Percentiles rank a stretch among this genome's conserved stretches.
These are phyloP conservation scores for Pigoraptor vietnamica DNA, from an alignment of 78 protist genomes.

Conservation along the genomic window DNA sequence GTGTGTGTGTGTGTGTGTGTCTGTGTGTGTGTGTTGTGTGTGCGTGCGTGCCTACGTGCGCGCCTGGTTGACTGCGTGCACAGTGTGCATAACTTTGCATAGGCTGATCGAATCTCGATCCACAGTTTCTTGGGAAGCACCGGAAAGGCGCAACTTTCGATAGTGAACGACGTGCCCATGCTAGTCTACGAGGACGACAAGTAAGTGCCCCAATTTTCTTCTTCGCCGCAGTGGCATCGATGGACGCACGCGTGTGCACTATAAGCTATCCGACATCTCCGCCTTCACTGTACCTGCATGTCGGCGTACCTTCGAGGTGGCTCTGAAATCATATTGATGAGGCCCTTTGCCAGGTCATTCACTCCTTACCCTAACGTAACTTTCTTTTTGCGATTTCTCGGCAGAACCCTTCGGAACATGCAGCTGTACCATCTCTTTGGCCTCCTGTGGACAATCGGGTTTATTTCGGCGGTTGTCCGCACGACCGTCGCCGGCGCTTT, in stretches of 20 bases:
- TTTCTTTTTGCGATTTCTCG: not conserved
- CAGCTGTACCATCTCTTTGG: conserved; percentile 45
- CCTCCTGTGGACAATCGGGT: conserved; percentile 23
- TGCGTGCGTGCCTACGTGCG: no score
- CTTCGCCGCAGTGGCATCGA: no score
- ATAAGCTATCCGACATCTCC: no score
- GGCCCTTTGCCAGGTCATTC: not conserved
- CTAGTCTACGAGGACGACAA: not conserved
- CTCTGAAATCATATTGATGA: not conserved
- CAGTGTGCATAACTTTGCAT: no score
- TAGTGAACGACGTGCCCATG: not conserved
- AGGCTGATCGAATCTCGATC: not conserved
- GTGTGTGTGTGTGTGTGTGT: not conserved
- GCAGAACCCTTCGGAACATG: not conserved
- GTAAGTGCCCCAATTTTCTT: not conserved
- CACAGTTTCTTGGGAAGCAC: not conserved
- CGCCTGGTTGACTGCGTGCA: no score
- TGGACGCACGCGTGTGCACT: no score
- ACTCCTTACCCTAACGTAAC: not conserved
- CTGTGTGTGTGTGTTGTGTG: not conserved
- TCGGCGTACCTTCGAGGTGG: no score
- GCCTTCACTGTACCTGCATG: no score
- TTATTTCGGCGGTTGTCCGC: conserved; percentile 25
- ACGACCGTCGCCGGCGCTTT: conserved; percentile 45
- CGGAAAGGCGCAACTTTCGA: not conserved